Evolutionary conservation across 2,329 filamentous ascomycete species (phyloP).

Genomic region (Botryotinia calthae): DNA sequence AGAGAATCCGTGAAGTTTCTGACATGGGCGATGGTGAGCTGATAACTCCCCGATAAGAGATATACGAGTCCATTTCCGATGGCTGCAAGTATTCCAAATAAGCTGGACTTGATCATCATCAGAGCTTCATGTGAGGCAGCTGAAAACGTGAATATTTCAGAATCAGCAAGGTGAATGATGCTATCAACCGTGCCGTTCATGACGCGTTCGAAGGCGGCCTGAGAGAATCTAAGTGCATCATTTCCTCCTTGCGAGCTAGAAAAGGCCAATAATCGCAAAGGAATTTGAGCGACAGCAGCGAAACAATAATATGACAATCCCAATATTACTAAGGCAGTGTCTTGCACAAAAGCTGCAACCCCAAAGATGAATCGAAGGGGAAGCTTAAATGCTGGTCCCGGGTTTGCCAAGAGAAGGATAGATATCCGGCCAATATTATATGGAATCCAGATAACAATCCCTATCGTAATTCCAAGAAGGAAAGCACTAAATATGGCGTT

Average conservation of each 20-base stretch:
- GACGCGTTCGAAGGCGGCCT: constrained; percentile 40
- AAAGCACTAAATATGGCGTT: constrained; percentile 94
- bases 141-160: constrained; percentile 74
- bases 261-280: constrained; percentile 22
- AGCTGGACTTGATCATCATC: constrained; percentile 55
- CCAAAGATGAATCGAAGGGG: constrained; percentile 71
- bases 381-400: constrained; percentile 64
- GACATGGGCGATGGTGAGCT: constrained; percentile 27
- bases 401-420: constrained; percentile 76
- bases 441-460: constrained; percentile 81
- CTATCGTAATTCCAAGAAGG: constrained; percentile 82
- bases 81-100: constrained; percentile 44
- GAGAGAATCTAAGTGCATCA: constrained; percentile 30
- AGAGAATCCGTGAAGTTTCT: not conserved
- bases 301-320: constrained; percentile 50
- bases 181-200: constrained; percentile 51
- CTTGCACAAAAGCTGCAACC: constrained; percentile 75
- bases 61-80: constrained; percentile 45
- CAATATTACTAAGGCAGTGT: constrained; percentile 64
- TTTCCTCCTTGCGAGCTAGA: constrained; percentile 17
- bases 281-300: constrained; percentile 27
- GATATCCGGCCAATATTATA: constrained; percentile 89
- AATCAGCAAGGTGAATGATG: constrained; percentile 45
- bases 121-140: constrained; percentile 72
- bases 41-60: constrained; percentile 47